Conservation (phyloP, 2,329 filamentous ascomycete genomes). For the Colletotrichum orbiculare region DNA sequence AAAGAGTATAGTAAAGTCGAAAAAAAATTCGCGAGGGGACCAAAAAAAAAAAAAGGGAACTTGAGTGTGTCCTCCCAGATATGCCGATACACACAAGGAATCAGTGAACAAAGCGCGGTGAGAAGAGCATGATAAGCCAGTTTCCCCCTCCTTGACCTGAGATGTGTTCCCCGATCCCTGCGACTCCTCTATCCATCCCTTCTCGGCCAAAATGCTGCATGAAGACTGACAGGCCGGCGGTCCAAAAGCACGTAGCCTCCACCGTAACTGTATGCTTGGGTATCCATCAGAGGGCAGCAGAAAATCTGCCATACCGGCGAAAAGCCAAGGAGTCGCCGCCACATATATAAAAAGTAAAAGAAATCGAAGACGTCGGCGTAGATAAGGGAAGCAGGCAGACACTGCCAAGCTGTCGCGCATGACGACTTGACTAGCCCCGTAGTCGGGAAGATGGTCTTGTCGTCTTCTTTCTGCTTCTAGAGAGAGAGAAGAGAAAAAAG, state of each 20-base stretch:
- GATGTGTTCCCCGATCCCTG: constrained; percentile 33
- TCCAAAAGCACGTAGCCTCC: constrained; percentile 50
- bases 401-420: too few relatives aligned
- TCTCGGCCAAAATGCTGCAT: constrained; percentile 46
- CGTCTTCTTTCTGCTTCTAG: too few relatives aligned
- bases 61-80: constrained; percentile 20
- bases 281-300: constrained; percentile 43
- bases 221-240: constrained; percentile 44
- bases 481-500: not conserved
- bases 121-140: constrained; percentile 16
- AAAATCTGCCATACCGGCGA: constrained; percentile 31
- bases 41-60: constrained; percentile 13
- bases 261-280: constrained; percentile 48
- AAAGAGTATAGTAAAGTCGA: constrained; percentile 17
- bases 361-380: constrained; percentile 32
- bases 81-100: constrained; percentile 19
- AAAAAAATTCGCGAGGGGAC: constrained; percentile 8
- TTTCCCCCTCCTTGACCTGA: constrained; percentile 12
- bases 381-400: not conserved
- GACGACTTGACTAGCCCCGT: too few relatives aligned
- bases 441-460: too few relatives aligned
- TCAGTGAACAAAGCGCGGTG: constrained; percentile 22
- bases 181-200: constrained; percentile 54
- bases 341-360: constrained; percentile 32
- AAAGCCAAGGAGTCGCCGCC: constrained; percentile 28